Evolutionary conservation across 495 filamentous ascomycete genomes (phyloP).

Genomic region (Niebla homalea): DNA sequence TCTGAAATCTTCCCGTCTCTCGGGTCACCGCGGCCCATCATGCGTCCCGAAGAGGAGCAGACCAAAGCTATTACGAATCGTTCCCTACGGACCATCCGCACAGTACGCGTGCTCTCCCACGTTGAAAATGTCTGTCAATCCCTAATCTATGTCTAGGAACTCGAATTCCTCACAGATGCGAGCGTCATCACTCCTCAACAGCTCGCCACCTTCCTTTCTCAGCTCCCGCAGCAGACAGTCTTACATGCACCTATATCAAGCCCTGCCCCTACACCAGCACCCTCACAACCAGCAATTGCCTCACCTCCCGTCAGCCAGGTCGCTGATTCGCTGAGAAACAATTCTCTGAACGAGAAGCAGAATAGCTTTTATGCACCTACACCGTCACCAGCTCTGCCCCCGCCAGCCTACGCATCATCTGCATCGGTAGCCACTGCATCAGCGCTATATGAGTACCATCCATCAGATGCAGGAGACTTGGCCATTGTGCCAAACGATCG

Average conservation of each 20-base stretch:
- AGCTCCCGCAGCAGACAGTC: conserved; percentile 56
- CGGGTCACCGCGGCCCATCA: not conserved
- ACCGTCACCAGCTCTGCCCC: conserved; percentile 37
- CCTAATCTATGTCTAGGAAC: conserved; percentile 48
- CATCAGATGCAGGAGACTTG: conserved; percentile 66
- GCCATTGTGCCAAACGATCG: conserved; percentile 61
- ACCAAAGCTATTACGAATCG: conserved; percentile 51
- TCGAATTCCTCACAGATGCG: conserved; percentile 75
- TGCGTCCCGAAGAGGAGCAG: conserved; percentile 15
- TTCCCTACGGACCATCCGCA: conserved; percentile 75
- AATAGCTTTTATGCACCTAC: conserved; percentile 29
- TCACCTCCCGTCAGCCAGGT: conserved; percentile 27
- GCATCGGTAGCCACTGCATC: conserved; percentile 55
- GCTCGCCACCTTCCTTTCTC: conserved; percentile 54
- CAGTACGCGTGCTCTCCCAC: conserved; percentile 36
- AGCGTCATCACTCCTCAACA: conserved; percentile 56
- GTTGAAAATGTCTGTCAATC: not conserved
- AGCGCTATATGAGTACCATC: conserved; percentile 72
- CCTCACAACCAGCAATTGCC: conserved; percentile 23
- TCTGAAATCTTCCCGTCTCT: not conserved
- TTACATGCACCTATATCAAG: conserved; percentile 23
- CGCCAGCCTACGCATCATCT: conserved; percentile 38
- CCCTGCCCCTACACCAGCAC: conserved; percentile 24
- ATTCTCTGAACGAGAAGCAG: conserved; percentile 39
- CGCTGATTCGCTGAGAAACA: conserved; percentile 33